Evolutionary conservation across 345 rosid species (phyloP), one percentile per base, ranked within the genome.

Genomic region (Lepidium didymum): DNA sequence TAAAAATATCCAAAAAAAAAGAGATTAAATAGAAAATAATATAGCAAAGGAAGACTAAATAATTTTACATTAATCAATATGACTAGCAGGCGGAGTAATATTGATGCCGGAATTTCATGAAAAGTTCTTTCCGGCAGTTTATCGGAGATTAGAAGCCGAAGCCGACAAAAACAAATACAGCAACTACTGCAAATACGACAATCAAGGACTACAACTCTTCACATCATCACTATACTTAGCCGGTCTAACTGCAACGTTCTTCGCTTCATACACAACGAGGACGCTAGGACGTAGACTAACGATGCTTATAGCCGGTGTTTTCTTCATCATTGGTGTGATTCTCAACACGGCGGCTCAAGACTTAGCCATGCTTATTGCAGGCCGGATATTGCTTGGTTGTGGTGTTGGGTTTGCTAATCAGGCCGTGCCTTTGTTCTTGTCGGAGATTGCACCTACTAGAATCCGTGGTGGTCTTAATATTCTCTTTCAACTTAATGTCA

Each of bases 381-480:
- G 97, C 6, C 70, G 99, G 76, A 83, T 93, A 31, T 78, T 93
- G 38, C 92, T 93, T 10, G 97, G 97, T 35, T 90, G 96, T 73
- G 99, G 99, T 0, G 95, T 91, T 54, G 97, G 99, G 12, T 93
- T 93, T 11, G 97, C 91, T 49, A 91, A 93, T 72, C 99, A 93
- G 88, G 97, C 96, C 3, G 99, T 94, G 25, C 99, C 99, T 1
- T 63, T 94, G 77, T 91, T 94, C 73, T 78, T 94, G 58, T 94
- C 99, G 7, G 99, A 94, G 81, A 91, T 94, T 64, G 97, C 99
- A 71, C 99, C 99, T 1, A 87, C 97, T 4, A 83, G 85, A 64
- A 91, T 87, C 61, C 92, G 99, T 37, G 99, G 99, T 70, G 99
- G 84, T 10, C 80, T 91, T 45, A 94, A 94, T 73, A 94, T 94